Evolutionary conservation across 768 basidiomycete species (phyloP).

Genomic region (Mycena latifolia): DNA sequence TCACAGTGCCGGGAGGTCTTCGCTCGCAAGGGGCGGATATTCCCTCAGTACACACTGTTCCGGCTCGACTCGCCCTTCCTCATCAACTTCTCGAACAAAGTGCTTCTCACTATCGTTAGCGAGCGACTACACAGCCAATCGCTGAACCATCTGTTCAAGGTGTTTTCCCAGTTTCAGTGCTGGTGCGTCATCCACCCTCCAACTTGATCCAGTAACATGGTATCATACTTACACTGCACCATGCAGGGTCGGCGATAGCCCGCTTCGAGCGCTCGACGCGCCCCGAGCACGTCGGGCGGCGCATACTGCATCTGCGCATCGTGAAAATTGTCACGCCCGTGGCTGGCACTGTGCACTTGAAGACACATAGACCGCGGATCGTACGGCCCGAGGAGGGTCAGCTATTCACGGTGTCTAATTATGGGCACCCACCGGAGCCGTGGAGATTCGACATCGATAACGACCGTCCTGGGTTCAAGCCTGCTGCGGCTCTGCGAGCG

Average conservation of each 20-base stretch:
- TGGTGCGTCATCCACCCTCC: background rate
- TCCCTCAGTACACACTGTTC: background rate
- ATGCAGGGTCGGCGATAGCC: background rate
- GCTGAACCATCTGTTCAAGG: background rate
- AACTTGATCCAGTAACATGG: too few species aligned
- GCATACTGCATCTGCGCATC: conserved; percentile 2
- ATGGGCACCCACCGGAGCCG: background rate
- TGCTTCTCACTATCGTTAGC: background rate
- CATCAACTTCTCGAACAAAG: background rate
- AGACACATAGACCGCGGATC: background rate
- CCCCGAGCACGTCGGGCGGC: background rate
- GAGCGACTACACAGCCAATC: too few species aligned
- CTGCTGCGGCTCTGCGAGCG: too few species aligned
- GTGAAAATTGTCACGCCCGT: background rate
- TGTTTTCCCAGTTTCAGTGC: background rate
- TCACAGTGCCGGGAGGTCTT: too few species aligned
- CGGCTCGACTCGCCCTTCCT: background rate
- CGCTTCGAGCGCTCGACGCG: conserved; percentile 7
- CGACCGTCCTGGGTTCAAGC: too few species aligned
- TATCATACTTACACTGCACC: too few species aligned
- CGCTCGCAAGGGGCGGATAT: too few species aligned
- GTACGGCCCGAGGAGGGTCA: background rate
- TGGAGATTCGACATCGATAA: conserved; percentile 17
- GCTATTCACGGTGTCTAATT: background rate
- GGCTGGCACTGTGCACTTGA: background rate